Evolutionary conservation across 2,329 filamentous ascomycete species (phyloP).

Genomic region (Emmonsia crescens): DNA sequence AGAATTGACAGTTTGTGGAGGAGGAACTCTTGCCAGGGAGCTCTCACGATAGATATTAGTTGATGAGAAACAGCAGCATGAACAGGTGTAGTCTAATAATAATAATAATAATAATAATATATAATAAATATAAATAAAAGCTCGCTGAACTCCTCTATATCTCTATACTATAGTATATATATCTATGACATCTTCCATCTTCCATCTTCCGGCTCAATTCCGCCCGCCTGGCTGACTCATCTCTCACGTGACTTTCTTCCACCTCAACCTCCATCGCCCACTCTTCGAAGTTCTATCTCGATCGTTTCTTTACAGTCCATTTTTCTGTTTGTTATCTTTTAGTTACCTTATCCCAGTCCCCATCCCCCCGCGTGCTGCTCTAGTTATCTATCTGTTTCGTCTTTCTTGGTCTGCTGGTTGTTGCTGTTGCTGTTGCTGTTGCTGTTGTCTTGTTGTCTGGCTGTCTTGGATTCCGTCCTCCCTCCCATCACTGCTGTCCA

Average conservation of each 20-base stretch:
- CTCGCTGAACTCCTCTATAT: too few species aligned
- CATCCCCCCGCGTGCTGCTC: neutral
- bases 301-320: too few species aligned
- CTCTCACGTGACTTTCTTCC: neutral
- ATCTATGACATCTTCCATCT: slow-evolving; percentile 1
- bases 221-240: neutral
- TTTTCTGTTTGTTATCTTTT: neutral
- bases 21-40: too few species aligned
- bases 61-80: too few species aligned
- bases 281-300: neutral
- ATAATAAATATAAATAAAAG: too few species aligned
- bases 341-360: neutral
- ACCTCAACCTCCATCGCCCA: neutral
- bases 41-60: too few species aligned
- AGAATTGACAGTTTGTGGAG: too few species aligned
- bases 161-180: too few species aligned
- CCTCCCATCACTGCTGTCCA: neutral
- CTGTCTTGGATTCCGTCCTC: neutral
- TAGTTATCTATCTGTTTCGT: neutral
- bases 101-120: too few species aligned
- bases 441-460: too few species aligned
- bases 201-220: neutral
- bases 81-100: too few species aligned
- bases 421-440: neutral
- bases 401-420: neutral